Base-by-base conservation (phyloP, 768 basidiomycete genomes). In the Leccinum boreale region DNA sequence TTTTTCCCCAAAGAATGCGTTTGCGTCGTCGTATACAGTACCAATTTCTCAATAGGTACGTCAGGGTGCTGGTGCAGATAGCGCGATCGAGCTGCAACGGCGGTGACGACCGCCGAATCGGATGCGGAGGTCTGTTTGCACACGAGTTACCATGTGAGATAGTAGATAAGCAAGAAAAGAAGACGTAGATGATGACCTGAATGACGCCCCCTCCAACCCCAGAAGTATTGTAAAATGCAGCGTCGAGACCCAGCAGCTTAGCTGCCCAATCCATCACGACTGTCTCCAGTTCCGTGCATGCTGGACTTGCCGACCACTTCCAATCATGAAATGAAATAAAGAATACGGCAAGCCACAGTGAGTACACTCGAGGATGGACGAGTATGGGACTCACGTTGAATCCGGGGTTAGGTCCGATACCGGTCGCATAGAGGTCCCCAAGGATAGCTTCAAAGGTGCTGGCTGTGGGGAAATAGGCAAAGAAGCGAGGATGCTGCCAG, bases 11-110 rank as follows among this genome's bases (percentile, higher is more conserved):
- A 74, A 1, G 90, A 92, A 70, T 96, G 94, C 0, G 94, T 97
- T 69, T 96, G 92, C 0, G 91, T 89, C 1, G 92, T 94, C 0
- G 87, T 89, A 65, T 97, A 95, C 33, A 98, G 81, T 5, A 97
- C 79, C 14, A 98, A 75, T 23, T 86, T 78, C 57, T 85, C 82
- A 4, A 80, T 61, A 14, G 77, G 72, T 19, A 73, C 68, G 12
- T 78, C 73, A 2, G 86, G 84, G 61, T 87, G 72, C 49, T 70
- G 63, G 19, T 73, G 74, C 52, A 77, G 69, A 68, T 84, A 86
- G 39, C 78, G 73, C 51, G 83, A 77, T 19, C 95, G 85, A 1
- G 95, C 95, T 1, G 90, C 92, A 23, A 95, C 89, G 7, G 86
- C 77, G 15, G 85, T 87, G 5, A 89, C 81, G 11, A 98, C 77